Percentiles rank a stretch among this genome's conserved stretches.
Evolutionary conservation across 345 rosid genomes (phyloP).

Genomic region (Citrus glauca): DNA sequence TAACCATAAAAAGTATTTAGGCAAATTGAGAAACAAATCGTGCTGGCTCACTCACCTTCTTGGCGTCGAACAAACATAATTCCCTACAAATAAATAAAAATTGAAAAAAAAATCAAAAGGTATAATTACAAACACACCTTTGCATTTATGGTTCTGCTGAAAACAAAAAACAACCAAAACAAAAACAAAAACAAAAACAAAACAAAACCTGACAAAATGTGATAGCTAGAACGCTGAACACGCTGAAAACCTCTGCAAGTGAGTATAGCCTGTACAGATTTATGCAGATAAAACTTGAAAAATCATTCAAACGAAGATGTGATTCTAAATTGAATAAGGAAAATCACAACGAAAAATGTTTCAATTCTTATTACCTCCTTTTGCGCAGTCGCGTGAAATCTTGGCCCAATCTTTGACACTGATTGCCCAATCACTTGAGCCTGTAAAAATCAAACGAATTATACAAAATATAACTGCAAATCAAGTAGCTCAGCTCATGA

Average conservation of each 20-base stretch:
- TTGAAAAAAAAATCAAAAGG: neutral
- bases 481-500: neutral
- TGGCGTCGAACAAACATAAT: neutral
- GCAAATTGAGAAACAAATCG: neutral
- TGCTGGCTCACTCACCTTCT: slow-evolving; percentile 6
- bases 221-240: slow-evolving; percentile 11
- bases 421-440: slow-evolving; percentile 16
- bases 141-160: too few species aligned
- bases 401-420: slow-evolving; percentile 15
- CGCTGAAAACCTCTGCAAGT: slow-evolving; percentile 9
- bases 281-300: neutral
- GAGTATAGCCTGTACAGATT: neutral
- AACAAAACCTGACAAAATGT: slow-evolving; percentile 6
- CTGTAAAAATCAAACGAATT: neutral
- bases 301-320: neutral
- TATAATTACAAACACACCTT: neutral
- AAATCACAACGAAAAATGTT: neutral
- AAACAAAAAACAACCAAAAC: neutral
- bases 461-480: neutral
- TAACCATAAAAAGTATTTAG: neutral
- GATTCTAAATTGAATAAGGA: neutral
- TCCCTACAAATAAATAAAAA: slow-evolving; percentile 8
- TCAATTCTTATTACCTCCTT: slow-evolving; percentile 6
- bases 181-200: too few species aligned
- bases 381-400: neutral